A percentile compares a stretch with the other conserved stretches of the same genome.
Conservation (phyloP, 805 yeast species). For the Citeromyces matritensis region DNA sequence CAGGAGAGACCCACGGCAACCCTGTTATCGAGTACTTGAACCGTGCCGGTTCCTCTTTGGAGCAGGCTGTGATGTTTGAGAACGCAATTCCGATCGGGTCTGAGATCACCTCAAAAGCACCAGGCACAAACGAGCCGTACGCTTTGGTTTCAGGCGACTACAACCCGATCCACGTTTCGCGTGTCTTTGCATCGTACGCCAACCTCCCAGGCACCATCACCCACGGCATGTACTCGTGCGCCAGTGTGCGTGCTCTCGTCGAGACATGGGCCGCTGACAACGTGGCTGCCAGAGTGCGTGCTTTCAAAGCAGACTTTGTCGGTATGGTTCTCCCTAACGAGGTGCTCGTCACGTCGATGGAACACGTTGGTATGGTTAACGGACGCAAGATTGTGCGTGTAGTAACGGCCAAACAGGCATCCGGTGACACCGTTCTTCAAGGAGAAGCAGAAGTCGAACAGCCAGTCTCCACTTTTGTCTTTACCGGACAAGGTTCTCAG, state of each 20-base stretch:
- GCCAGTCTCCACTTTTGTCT: slow-evolving; percentile 91
- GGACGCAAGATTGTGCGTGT: slow-evolving; percentile 96
- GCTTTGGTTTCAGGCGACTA: slow-evolving; percentile 96
- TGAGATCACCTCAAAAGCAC: slow-evolving; percentile 61
- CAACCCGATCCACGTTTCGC: slow-evolving; percentile 96
- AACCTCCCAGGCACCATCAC: slow-evolving; percentile 94
- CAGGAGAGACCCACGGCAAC: slow-evolving; percentile 90
- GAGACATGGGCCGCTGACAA: slow-evolving; percentile 99
- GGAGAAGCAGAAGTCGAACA: slow-evolving; percentile 99
- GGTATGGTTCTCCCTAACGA: slow-evolving; percentile 98
- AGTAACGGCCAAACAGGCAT: slow-evolving; percentile 72
- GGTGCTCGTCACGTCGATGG: slow-evolving; percentile 70
- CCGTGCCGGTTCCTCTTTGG: slow-evolving; percentile 87
- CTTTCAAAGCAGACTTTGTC: slow-evolving; percentile 77
- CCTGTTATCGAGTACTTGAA: slow-evolving; percentile 90
- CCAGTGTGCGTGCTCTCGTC: slow-evolving; percentile 85
- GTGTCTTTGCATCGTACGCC: slow-evolving; percentile 89
- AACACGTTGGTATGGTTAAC: slow-evolving; percentile 97
- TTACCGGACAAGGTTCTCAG: slow-evolving; percentile 99
- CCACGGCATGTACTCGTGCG: slow-evolving; percentile 98
- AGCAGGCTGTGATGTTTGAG: slow-evolving; percentile 86
- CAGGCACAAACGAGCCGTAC: slow-evolving; percentile 91
- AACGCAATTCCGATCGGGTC: slow-evolving; percentile 73
- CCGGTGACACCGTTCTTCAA: slow-evolving; percentile 59
- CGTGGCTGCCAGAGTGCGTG: slow-evolving; percentile 90